phyloP scores from a whole-genome alignment of 2,329 filamentous ascomycete species.

The Teratosphaeria viscida region DNA sequence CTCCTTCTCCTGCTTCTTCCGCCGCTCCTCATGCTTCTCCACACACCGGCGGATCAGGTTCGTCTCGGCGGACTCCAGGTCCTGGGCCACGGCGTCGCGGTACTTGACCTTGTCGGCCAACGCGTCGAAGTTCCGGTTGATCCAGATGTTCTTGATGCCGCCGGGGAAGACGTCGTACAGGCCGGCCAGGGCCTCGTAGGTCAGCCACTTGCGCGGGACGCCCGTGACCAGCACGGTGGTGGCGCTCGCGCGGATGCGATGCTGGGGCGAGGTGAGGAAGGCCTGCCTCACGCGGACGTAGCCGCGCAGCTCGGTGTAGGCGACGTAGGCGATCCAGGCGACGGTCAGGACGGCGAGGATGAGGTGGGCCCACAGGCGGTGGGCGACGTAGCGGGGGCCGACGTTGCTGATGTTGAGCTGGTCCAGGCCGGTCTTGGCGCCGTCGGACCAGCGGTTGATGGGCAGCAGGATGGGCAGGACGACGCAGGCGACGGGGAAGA shows the following conservation, averaged over 20 bases:
- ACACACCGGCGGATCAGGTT: constrained; percentile 71
- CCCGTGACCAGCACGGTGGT: constrained; percentile 89
- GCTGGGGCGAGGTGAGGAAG: constrained; percentile 87
- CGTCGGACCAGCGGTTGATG: constrained; percentile 65
- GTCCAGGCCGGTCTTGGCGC: constrained; percentile 55
- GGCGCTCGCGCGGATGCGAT: constrained; percentile 83
- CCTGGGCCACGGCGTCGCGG: constrained; percentile 58
- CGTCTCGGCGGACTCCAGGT: constrained; percentile 74
- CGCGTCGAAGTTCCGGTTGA: constrained; percentile 79
- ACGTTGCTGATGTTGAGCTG: constrained; percentile 83
- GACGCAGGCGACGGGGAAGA: constrained; percentile 67
- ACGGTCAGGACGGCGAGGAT: constrained; percentile 69
- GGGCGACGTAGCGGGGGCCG: constrained; percentile 48
- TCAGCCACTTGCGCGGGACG: constrained; percentile 86
- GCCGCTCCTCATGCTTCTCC: constrained; percentile 57
- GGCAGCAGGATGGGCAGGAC: constrained; percentile 80
- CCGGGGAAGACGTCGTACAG: constrained; percentile 95
- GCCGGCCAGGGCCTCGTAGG: constrained; percentile 65
- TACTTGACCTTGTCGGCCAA: constrained; percentile 74
- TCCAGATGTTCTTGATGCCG: constrained; percentile 90
- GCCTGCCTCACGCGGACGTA: constrained; percentile 92
- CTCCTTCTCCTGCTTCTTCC: constrained; percentile 43
- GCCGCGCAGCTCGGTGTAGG: constrained; percentile 73
- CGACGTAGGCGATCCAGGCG: constrained; percentile 74
- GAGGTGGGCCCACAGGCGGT: constrained; percentile 71